These are phyloP conservation scores for Tetrapisispora namnaoensis DNA, from an alignment of 805 yeast genomes.

Conservation along the genomic window DNA sequence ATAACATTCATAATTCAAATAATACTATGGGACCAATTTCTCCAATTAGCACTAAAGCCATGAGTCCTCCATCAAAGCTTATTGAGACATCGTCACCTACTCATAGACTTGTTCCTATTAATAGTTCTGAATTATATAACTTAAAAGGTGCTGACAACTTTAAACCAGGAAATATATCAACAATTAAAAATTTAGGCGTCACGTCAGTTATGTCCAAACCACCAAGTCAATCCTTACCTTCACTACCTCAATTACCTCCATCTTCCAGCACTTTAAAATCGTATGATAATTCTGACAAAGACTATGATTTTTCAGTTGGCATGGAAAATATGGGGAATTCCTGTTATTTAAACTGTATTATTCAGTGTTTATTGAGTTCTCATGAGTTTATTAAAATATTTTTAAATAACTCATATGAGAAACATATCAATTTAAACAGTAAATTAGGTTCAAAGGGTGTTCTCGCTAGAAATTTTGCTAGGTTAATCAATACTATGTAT, in stretches of 20 bases:
- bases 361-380: constrained; percentile 77
- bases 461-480: constrained; percentile 60
- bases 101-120: not conserved
- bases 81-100: not conserved
- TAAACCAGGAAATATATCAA: not conserved
- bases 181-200: not conserved
- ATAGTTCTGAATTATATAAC: not conserved
- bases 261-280: not conserved
- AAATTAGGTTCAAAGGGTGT: constrained; percentile 74
- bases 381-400: constrained; percentile 57
- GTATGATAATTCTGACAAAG: constrained; percentile 2
- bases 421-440: constrained; percentile 63
- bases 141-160: not conserved
- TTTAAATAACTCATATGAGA: constrained; percentile 50
- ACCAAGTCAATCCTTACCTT: constrained; percentile 13
- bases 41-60: constrained; percentile 6
- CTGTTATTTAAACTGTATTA: constrained; percentile 83
- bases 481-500: constrained; percentile 49
- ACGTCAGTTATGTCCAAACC: constrained; percentile 2
- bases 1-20: not conserved
- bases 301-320: constrained; percentile 50
- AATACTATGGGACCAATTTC: constrained; percentile 4
- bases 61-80: constrained; percentile 4
- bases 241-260: constrained; percentile 15
- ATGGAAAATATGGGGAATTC: constrained; percentile 81